Conservation (phyloP, 768 basidiomycete species). For the Astraeus odoratus region DNA sequence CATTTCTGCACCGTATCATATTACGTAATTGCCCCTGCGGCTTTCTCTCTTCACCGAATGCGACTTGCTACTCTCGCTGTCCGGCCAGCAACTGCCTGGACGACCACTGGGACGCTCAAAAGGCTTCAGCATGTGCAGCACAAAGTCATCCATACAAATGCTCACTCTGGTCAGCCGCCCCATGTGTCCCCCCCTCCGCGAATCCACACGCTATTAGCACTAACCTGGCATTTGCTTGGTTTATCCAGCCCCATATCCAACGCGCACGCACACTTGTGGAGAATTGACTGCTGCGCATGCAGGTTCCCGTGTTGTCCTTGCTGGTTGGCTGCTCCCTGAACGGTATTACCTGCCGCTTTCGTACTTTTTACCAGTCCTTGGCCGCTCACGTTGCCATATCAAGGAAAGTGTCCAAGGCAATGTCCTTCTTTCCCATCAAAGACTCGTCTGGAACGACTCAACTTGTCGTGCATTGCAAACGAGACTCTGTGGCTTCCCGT, state of each 20-base stretch:
- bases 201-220: no score
- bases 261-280: constrained; percentile 59
- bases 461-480: constrained; percentile 56
- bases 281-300: constrained; percentile 45
- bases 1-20: neutral
- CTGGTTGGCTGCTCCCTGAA: constrained; percentile 79
- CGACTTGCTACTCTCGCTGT: neutral
- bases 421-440: constrained; percentile 84
- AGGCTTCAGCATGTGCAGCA: no score
- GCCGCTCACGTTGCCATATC: constrained; percentile 30
- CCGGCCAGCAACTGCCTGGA: no score
- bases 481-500: constrained; percentile 16
- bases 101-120: no score
- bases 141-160: constrained; percentile 1
- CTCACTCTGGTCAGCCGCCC: constrained; percentile 8
- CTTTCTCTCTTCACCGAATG: neutral
- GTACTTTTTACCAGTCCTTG: constrained; percentile 27
- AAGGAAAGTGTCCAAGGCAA: constrained; percentile 59
- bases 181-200: constrained; percentile 3
- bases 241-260: constrained; percentile 47
- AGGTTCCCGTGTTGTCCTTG: constrained; percentile 57
- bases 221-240: no score
- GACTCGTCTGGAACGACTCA: constrained; percentile 76
- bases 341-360: constrained; percentile 43
- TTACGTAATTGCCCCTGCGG: constrained; percentile 2